Conservation (phyloP, 257 asterid species). For the Solanum bulbocastanum region DNA sequence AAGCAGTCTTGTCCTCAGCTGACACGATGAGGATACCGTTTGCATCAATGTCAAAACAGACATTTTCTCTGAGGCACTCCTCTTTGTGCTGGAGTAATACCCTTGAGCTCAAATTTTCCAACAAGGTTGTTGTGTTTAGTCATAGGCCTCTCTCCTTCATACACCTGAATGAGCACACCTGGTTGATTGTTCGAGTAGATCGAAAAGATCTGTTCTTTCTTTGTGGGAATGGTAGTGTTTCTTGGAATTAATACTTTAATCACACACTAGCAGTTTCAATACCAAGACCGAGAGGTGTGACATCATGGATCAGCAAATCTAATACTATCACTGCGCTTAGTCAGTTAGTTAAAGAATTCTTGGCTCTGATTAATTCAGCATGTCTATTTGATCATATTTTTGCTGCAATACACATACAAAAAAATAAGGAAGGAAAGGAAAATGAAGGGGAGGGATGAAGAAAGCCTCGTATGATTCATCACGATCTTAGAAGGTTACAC, state of each 20-base stretch:
- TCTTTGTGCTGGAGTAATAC: conserved; percentile 41
- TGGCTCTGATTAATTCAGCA: not conserved
- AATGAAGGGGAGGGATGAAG: not conserved
- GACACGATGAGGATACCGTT: conserved; percentile 43
- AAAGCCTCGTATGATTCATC: not conserved
- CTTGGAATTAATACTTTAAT: not conserved
- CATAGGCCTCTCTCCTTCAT: not conserved
- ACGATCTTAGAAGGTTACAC: not conserved
- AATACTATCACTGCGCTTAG: not conserved
- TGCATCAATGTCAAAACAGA: conserved; percentile 43
- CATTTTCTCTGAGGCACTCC: conserved; percentile 35
- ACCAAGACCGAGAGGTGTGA: not conserved
- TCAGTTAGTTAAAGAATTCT: not conserved
- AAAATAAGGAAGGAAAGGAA: not conserved
- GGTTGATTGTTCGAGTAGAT: not conserved
- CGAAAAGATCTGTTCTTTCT: not conserved
- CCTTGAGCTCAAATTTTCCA: conserved; percentile 44
- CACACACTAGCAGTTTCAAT: not conserved
- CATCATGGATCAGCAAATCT: not conserved
- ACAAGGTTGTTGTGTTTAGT: conserved; percentile 36
- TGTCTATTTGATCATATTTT: not conserved
- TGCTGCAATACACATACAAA: not conserved
- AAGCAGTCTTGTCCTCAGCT: conserved; percentile 38
- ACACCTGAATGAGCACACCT: conserved; percentile 18
- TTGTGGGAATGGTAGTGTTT: not conserved